A percentile compares a stretch with the other conserved stretches of the same genome.
phyloP scores from a whole-genome alignment of 169 alveolate genomes.

The Plasmodium adleri region DNA sequence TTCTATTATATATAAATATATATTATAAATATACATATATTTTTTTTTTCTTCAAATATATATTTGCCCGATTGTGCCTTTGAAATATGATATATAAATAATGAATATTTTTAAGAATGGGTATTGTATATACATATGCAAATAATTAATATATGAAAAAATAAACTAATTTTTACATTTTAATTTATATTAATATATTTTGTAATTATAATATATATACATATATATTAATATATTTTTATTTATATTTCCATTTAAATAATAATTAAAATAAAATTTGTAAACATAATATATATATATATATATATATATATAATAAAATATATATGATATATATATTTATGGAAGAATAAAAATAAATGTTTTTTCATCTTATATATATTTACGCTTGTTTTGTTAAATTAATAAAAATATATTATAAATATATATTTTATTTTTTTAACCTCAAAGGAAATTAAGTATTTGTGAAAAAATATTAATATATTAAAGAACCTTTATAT shows the following conservation, averaged over 20 bases:
- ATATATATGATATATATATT: constrained; percentile 24
- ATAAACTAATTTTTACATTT: background rate
- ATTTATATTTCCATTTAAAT: background rate
- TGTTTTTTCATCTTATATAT: background rate
- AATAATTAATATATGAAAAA: background rate
- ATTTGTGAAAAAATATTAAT: too few relatives aligned
- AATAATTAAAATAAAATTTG: background rate
- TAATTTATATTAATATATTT: background rate
- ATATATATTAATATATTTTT: background rate
- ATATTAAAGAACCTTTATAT: background rate
- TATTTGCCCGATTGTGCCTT: too few relatives aligned
- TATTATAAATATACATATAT: too few relatives aligned
- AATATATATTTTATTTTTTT: background rate
- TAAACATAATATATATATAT: constrained; percentile 3
- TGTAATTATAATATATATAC: background rate
- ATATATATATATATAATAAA: background rate
- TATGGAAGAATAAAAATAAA: background rate
- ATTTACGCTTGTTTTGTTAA: background rate
- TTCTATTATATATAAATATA: too few relatives aligned
- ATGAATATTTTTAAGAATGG: background rate
- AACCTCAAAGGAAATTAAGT: too few relatives aligned
- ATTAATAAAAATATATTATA: background rate
- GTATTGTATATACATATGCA: background rate
- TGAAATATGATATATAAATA: background rate
- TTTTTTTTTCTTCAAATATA: too few relatives aligned